Evolutionary conservation across 441 rosid genomes (phyloP).

Genomic region (Arabidopsis lyrata): DNA sequence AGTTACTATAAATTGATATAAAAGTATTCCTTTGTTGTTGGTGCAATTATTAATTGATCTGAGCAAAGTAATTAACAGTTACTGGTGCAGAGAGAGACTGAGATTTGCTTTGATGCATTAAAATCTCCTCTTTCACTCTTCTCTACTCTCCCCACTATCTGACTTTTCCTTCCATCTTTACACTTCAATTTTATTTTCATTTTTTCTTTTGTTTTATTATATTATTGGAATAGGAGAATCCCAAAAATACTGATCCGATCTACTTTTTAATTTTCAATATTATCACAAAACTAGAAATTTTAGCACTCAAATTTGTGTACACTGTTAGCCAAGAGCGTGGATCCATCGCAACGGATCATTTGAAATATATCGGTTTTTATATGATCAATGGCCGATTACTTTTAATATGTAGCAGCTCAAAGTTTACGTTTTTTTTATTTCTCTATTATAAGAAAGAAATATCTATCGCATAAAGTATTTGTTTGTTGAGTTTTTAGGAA

Average conservation of each 20-base stretch:
- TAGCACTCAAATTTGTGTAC: not conserved
- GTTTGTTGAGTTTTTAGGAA: not conserved
- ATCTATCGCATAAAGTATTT: not conserved
- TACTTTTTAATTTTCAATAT: not conserved
- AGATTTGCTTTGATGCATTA: constrained; percentile 53
- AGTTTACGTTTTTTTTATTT: not conserved
- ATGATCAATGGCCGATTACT: not conserved
- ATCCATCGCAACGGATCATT: not conserved
- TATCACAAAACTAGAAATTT: not conserved
- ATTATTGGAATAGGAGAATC: not conserved
- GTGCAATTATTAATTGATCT: constrained; percentile 35
- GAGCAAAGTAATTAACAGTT: constrained; percentile 45
- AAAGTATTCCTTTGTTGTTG: constrained; percentile 12
- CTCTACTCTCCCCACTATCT: constrained; percentile 29
- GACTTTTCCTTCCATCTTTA: constrained; percentile 12
- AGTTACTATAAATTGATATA: not conserved
- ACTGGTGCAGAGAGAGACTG: constrained; percentile 42
- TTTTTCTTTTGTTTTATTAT: not conserved
- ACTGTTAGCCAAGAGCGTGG: not conserved
- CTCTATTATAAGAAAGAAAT: not conserved
- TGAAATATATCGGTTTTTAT: not conserved
- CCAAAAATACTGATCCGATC: not conserved
- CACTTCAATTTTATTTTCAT: not conserved
- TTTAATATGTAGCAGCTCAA: not conserved
- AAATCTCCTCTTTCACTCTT: constrained; percentile 38